A percentile compares a stretch with the other conserved stretches of the same genome.
Evolutionary conservation across 352 stramenopile genomes (phyloP).

Genomic region (Thraustochytrium sp.): DNA sequence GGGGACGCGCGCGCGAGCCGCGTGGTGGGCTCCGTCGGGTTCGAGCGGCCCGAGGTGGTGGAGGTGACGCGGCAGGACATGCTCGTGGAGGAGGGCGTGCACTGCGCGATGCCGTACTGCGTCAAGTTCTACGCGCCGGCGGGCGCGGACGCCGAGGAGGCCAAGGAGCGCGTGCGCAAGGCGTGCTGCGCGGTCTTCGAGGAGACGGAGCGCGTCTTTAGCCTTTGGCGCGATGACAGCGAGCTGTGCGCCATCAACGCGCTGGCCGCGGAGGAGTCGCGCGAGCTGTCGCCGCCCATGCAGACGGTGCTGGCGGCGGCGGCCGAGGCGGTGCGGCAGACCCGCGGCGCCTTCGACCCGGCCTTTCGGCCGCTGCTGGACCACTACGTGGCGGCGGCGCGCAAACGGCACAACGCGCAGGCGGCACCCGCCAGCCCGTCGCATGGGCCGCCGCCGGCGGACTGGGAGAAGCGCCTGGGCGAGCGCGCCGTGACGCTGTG

Average conservation of each 20-base stretch:
- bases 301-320: constrained; percentile 45
- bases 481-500: constrained; percentile 30
- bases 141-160: neutral
- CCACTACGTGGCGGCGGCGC: constrained; percentile 48
- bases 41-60: neutral
- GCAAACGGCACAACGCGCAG: neutral
- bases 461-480: neutral
- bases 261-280: constrained; percentile 18
- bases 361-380: constrained; percentile 48
- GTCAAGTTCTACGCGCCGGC: constrained; percentile 14
- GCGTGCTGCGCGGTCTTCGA: constrained; percentile 16
- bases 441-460: neutral
- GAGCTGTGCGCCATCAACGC: constrained; percentile 38
- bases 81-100: neutral
- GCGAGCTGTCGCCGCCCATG: constrained; percentile 44
- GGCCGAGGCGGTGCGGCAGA: constrained; percentile 49
- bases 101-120: neutral
- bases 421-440: neutral
- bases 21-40: constrained; percentile 18
- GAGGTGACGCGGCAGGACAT: neutral
- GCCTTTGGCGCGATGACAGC: neutral
- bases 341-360: constrained; percentile 50
- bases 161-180: neutral
- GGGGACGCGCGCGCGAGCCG: neutral
- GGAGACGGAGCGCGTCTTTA: constrained; percentile 25